Percentiles rank a stretch among this genome's conserved stretches.
phyloP scores from a whole-genome alignment of 2,329 filamentous ascomycete species.

The Dissoconium aciculare region DNA sequence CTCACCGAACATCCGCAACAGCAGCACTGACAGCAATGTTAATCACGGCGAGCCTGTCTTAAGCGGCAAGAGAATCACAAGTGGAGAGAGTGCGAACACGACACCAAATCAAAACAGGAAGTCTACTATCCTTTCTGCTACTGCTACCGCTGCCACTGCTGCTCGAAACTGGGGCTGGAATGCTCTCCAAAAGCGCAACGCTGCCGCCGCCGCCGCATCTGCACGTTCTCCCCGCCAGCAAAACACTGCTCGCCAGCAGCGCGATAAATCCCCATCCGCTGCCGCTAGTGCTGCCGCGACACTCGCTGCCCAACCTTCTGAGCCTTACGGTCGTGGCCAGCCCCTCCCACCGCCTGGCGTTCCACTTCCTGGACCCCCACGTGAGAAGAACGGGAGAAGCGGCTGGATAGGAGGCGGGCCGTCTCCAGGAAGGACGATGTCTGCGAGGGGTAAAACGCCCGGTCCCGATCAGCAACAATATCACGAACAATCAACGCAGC shows the following conservation, averaged over 20 bases:
- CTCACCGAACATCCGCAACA: no score
- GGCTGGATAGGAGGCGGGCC: no score
- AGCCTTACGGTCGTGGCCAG: slow-evolving; percentile 70
- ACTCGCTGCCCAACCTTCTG: slow-evolving; percentile 3
- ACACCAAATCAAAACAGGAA: slow-evolving; percentile 12
- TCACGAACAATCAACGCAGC: no score
- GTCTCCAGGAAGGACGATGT: no score
- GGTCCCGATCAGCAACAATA: no score
- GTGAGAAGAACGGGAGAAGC: no score
- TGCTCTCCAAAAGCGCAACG: slow-evolving; percentile 12
- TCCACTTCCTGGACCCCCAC: slow-evolving; percentile 48
- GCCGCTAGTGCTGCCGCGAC: slow-evolving; percentile 1
- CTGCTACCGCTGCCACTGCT: slow-evolving; percentile 21
- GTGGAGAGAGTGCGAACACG: no score
- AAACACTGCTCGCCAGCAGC: slow-evolving; percentile 16
- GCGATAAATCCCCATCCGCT: slow-evolving; percentile 30
- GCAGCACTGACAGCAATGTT: no score
- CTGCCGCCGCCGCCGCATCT: slow-evolving; percentile 30
- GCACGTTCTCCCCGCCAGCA: slow-evolving; percentile 30
- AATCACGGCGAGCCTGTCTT: no score
- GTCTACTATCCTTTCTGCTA: slow-evolving; percentile 19
- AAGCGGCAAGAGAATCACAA: no score
- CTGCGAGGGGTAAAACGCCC: no score
- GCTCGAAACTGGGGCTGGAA: slow-evolving; percentile 22
- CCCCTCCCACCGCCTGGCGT: slow-evolving; percentile 68